Conservation (phyloP, 129 eudicot genomes). For the Calendula officinalis region DNA sequence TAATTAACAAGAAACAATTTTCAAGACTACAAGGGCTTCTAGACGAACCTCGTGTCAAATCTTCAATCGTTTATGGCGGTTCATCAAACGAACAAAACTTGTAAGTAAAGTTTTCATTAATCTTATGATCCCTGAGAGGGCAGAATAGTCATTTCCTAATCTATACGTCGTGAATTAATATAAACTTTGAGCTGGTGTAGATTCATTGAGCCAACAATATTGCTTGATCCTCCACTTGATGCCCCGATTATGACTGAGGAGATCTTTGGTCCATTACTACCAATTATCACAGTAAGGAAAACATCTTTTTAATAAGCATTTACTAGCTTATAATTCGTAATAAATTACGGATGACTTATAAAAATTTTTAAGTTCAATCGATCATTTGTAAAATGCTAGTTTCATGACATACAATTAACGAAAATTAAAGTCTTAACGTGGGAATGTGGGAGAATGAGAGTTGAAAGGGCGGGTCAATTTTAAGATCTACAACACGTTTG, state of each 20-base stretch:
- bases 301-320: background rate
- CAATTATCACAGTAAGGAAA: constrained; percentile 67
- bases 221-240: constrained; percentile 84
- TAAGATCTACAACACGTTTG: no score
- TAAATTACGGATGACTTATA: no score
- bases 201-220: constrained; percentile 79
- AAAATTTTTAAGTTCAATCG: no score
- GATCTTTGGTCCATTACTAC: constrained; percentile 93
- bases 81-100: constrained; percentile 55
- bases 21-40: constrained; percentile 50
- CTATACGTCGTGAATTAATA: background rate
- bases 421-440: no score
- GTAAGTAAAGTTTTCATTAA: constrained; percentile 40
- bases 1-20: constrained; percentile 61
- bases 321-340: no score
- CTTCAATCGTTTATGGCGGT: constrained; percentile 66
- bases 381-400: no score
- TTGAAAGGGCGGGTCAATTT: no score
- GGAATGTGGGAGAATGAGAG: no score
- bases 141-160: background rate
- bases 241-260: constrained; percentile 79
- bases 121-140: background rate
- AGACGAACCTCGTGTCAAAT: constrained; percentile 61
- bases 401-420: no score
- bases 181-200: constrained; percentile 33